These are phyloP conservation scores for Stevia rebaudiana DNA, from an alignment of 140 eudicot species.

Conservation along the genomic window DNA sequence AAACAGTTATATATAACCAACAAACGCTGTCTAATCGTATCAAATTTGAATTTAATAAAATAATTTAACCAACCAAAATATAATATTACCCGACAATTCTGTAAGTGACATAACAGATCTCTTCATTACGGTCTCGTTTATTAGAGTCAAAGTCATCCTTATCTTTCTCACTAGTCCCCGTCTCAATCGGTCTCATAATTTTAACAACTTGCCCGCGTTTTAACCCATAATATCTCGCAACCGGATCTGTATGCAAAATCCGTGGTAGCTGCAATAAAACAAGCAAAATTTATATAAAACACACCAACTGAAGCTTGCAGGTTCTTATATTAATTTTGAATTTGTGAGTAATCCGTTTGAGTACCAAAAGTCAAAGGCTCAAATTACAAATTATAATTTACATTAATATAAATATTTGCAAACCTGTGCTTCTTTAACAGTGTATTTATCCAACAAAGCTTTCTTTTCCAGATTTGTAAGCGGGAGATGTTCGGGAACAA, in stretches of 20 bases:
- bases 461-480: constrained; percentile 30
- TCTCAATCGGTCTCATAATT: constrained; percentile 33
- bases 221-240: constrained; percentile 37
- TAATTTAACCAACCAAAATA: constrained; percentile 1
- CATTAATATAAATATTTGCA: neutral
- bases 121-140: constrained; percentile 26
- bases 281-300: neutral
- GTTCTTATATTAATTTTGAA: neutral
- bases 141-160: constrained; percentile 35
- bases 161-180: constrained; percentile 34
- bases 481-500: constrained; percentile 36
- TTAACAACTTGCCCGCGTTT: constrained; percentile 35
- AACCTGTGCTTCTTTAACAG: constrained; percentile 34
- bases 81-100: constrained; percentile 26
- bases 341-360: constrained; percentile 1
- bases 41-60: neutral
- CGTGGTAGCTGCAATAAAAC: constrained; percentile 32
- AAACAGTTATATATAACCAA: neutral
- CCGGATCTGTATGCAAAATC: constrained; percentile 22
- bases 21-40: neutral
- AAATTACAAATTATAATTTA: too few species aligned
- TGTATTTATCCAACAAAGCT: constrained; percentile 27
- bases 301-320: constrained; percentile 2
- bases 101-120: constrained; percentile 30
- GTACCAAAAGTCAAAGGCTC: constrained; percentile 9